A percentile compares a stretch with the other conserved stretches of the same genome.
Evolutionary conservation across 768 basidiomycete genomes (phyloP).

Genomic region (Fomitopsis serialis): DNA sequence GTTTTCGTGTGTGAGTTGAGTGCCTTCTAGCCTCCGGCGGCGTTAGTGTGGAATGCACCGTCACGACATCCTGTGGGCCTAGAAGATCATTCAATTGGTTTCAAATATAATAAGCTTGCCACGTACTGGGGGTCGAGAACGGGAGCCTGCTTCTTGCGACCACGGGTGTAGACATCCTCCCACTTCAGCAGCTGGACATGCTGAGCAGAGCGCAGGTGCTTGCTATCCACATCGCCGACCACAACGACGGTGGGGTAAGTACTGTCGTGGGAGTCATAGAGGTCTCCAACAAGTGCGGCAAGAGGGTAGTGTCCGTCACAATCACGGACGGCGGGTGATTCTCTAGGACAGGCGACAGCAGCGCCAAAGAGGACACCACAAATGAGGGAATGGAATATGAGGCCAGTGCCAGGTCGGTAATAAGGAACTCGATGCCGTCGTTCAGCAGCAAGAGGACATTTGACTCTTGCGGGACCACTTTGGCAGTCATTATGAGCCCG

Average conservation of each 20-base stretch:
- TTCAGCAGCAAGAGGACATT: slow-evolving; percentile 74
- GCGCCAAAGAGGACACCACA: slow-evolving; percentile 51
- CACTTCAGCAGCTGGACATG: slow-evolving; percentile 59
- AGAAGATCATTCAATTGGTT: too few species aligned
- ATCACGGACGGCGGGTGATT: slow-evolving; percentile 67
- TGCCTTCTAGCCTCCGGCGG: slow-evolving; percentile 50
- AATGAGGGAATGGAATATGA: slow-evolving; percentile 63
- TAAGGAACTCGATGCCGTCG: slow-evolving; percentile 75
- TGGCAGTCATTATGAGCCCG: slow-evolving; percentile 56
- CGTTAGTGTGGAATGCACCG: slow-evolving; percentile 54
- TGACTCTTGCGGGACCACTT: slow-evolving; percentile 52
- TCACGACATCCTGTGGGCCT: slow-evolving; percentile 63
- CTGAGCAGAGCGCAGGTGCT: slow-evolving; percentile 40
- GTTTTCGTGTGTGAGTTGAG: slow-evolving; percentile 76
- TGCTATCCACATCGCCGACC: slow-evolving; percentile 55
- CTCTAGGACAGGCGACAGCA: slow-evolving; percentile 64
- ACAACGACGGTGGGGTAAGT: slow-evolving; percentile 58
- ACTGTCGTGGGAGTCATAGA: slow-evolving; percentile 53
- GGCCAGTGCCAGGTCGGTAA: slow-evolving; percentile 75
- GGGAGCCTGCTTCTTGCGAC: slow-evolving; percentile 41
- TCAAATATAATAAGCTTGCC: not conserved
- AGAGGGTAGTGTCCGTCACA: slow-evolving; percentile 60
- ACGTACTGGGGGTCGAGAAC: slow-evolving; percentile 50
- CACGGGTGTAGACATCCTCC: slow-evolving; percentile 66
- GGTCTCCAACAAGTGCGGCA: slow-evolving; percentile 68